Evolutionary conservation across 1,284 basidiomycete species (phyloP).

Genomic region (Puccinia novopanici): DNA sequence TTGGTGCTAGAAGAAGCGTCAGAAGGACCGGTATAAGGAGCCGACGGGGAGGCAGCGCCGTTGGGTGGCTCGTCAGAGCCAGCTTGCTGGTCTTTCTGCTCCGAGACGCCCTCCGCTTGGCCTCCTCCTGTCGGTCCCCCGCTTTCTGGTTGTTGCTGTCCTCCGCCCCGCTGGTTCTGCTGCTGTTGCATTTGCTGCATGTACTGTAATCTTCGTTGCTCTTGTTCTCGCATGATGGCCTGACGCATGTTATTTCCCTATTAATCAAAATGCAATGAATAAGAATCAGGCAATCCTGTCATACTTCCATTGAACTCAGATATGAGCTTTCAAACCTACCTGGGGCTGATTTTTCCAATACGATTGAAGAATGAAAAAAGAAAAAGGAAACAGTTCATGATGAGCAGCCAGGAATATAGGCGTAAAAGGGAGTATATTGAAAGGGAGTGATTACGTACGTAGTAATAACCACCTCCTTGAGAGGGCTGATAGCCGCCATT

Average conservation of each 20-base stretch:
- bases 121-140: neutral
- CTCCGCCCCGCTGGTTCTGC: neutral
- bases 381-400: neutral
- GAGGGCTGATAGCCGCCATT: conserved; percentile 1
- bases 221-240: conserved; percentile 13
- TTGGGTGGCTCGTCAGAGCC: neutral
- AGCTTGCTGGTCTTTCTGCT: neutral
- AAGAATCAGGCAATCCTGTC: neutral
- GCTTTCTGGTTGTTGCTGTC: neutral
- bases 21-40: neutral
- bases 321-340: neutral
- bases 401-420: neutral
- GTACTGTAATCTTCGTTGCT: conserved; percentile 9
- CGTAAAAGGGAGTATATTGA: no score
- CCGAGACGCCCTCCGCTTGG: neutral
- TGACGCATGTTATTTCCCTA: conserved; percentile 18
- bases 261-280: neutral
- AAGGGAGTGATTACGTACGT: conserved; percentile 1
- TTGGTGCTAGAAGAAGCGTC: neutral
- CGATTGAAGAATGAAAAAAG: neutral
- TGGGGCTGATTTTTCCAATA: neutral
- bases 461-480: conserved; percentile 24
- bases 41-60: neutral
- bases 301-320: neutral
- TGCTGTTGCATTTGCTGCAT: conserved; percentile 6